Evolutionary conservation across 495 filamentous ascomycete genomes (phyloP).

Genomic region (Talaromyces proteolyticus): DNA sequence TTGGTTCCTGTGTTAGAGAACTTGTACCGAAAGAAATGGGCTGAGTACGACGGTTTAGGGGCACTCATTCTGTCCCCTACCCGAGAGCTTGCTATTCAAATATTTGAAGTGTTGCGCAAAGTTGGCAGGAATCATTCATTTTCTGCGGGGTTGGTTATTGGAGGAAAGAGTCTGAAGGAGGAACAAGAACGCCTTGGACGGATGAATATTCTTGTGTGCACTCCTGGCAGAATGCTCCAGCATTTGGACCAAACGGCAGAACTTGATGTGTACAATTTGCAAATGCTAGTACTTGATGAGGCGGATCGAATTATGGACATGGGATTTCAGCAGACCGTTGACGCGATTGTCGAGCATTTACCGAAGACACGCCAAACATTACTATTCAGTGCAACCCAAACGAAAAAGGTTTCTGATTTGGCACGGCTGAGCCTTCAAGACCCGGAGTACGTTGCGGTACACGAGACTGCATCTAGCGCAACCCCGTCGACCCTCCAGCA

Average conservation of each 20-base stretch:
- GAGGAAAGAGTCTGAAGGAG: slow-evolving; percentile 85
- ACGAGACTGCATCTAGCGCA: slow-evolving; percentile 73
- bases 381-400: slow-evolving; percentile 94
- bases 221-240: slow-evolving; percentile 90
- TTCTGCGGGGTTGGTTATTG: slow-evolving; percentile 90
- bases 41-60: slow-evolving; percentile 84
- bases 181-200: slow-evolving; percentile 79
- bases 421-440: slow-evolving; percentile 82
- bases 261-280: slow-evolving; percentile 83
- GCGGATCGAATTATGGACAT: slow-evolving; percentile 97
- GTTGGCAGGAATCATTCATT: slow-evolving; percentile 86
- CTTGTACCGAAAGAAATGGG: slow-evolving; percentile 86
- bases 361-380: slow-evolving; percentile 85
- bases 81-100: slow-evolving; percentile 91
- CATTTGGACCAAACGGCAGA: slow-evolving; percentile 92
- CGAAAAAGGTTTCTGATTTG: slow-evolving; percentile 86
- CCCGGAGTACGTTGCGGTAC: slow-evolving; percentile 91
- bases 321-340: slow-evolving; percentile 88
- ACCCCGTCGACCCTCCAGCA: slow-evolving; percentile 84
- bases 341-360: slow-evolving; percentile 90
- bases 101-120: slow-evolving; percentile 90
- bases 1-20: slow-evolving; percentile 89
- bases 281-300: slow-evolving; percentile 92
- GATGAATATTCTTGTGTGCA: slow-evolving; percentile 98
- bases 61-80: slow-evolving; percentile 93